Conservation (phyloP, 2,329 filamentous ascomycete species). For the Ambrosiella beaveri region DNA sequence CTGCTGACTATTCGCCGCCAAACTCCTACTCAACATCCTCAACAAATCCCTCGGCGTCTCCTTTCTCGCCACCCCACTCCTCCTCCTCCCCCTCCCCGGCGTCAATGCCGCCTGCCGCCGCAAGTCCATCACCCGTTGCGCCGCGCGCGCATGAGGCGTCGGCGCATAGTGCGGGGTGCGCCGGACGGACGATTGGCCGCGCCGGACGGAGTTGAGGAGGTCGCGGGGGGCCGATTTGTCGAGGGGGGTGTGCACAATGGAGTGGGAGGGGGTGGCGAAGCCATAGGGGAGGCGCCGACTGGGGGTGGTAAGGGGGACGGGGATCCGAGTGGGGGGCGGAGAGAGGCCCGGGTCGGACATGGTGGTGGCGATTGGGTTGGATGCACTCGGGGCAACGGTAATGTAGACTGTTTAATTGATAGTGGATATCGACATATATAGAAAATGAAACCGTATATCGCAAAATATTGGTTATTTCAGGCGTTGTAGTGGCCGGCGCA, state of each 20-base stretch:
- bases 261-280: conserved; percentile 16
- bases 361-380: not conserved
- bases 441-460: not conserved
- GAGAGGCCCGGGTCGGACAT: conserved; percentile 9
- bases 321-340: conserved; percentile 7
- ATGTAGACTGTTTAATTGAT: not conserved
- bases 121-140: conserved; percentile 38
- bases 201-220: conserved; percentile 23
- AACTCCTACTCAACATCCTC: conserved; percentile 34
- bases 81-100: conserved; percentile 39
- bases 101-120: conserved; percentile 43
- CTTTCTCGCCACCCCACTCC: conserved; percentile 36
- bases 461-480: not conserved
- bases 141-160: conserved; percentile 45
- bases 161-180: conserved; percentile 21
- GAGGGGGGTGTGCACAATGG: conserved; percentile 27
- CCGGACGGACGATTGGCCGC: conserved; percentile 22
- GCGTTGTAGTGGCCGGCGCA: not conserved
- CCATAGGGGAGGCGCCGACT: conserved; percentile 10
- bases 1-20: conserved; percentile 32
- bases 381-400: not conserved
- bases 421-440: not conserved
- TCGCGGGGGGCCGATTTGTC: conserved; percentile 22
- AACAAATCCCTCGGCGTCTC: conserved; percentile 38
- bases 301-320: conserved; percentile 12